A percentile compares a stretch with the other conserved stretches of the same genome.
Conservation (phyloP, 2,329 filamentous ascomycete genomes). For the Colletotrichum cereale region DNA sequence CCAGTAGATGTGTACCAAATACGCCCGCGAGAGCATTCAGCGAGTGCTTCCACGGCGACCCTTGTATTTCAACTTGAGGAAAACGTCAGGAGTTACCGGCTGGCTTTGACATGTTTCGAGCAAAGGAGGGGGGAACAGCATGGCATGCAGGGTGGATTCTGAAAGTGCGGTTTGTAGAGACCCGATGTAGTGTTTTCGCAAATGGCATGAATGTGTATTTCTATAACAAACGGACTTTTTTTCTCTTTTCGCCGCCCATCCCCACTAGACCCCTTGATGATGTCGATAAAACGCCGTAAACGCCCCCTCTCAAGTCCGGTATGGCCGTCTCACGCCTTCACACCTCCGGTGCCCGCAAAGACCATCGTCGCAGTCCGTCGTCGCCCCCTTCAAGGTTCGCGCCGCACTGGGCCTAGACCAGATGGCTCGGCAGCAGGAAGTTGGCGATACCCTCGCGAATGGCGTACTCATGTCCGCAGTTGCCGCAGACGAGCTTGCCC, state of each 20-base stretch:
- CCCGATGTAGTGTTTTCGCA: constrained; percentile 22
- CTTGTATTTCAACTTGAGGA: constrained; percentile 31
- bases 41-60: not conserved
- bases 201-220: constrained; percentile 37
- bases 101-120: constrained; percentile 35
- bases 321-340: not conserved
- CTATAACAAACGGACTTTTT: constrained; percentile 36
- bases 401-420: constrained; percentile 70
- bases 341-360: not conserved
- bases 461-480: constrained; percentile 93
- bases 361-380: not conserved
- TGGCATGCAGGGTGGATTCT: constrained; percentile 12
- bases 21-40: not conserved
- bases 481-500: constrained; percentile 89
- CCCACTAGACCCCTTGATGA: constrained; percentile 6
- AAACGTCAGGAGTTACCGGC: constrained; percentile 39
- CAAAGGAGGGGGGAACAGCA: constrained; percentile 10
- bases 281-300: constrained; percentile 34
- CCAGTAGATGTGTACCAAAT: constrained; percentile 69
- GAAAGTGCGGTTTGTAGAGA: constrained; percentile 1
- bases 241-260: constrained; percentile 27
- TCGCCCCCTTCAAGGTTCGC: not conserved
- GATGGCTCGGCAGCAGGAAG: constrained; percentile 91
- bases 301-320: constrained; percentile 9
- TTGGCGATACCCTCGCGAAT: constrained; percentile 98